These are phyloP conservation scores for Penicillium samsonianum DNA, from an alignment of 495 filamentous ascomycete genomes.

Conservation along the genomic window DNA sequence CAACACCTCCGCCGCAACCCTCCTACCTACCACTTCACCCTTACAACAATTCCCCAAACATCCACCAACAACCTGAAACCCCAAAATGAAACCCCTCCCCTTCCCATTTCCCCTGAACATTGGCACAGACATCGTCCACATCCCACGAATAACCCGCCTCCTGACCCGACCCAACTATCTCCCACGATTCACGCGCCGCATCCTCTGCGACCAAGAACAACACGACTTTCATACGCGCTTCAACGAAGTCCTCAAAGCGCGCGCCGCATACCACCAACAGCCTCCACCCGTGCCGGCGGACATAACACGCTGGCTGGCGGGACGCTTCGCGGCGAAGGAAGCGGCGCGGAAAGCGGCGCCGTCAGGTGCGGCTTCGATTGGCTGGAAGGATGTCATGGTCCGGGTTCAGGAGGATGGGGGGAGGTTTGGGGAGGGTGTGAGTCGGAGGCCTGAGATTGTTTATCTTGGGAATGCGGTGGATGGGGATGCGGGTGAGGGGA, in stretches of 20 bases:
- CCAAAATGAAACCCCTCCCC: slow-evolving; percentile 34
- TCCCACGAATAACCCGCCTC: slow-evolving; percentile 52
- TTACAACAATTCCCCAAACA: slow-evolving; percentile 1
- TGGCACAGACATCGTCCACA: slow-evolving; percentile 57
- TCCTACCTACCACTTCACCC: background rate
- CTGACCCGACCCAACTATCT: slow-evolving; percentile 45
- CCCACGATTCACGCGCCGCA: slow-evolving; percentile 53
- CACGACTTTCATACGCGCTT: slow-evolving; percentile 44
- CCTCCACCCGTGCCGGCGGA: slow-evolving; percentile 34
- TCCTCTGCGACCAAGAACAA: slow-evolving; percentile 49
- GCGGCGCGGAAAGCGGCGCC: slow-evolving; percentile 51
- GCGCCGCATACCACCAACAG: background rate
- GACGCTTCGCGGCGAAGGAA: slow-evolving; percentile 52
- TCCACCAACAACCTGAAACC: slow-evolving; percentile 6
- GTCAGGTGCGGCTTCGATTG: slow-evolving; percentile 38
- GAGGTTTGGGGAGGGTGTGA: slow-evolving; percentile 15
- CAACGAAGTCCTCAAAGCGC: slow-evolving; percentile 19
- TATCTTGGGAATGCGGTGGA: slow-evolving; percentile 29
- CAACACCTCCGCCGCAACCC: background rate
- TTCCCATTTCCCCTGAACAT: slow-evolving; percentile 49
- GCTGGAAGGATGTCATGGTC: slow-evolving; percentile 46
- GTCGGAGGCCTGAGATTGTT: slow-evolving; percentile 43
- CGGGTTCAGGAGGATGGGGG: slow-evolving; percentile 30
- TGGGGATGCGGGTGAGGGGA: slow-evolving; percentile 24
- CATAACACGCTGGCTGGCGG: slow-evolving; percentile 50